Conservation (phyloP, 352 stramenopile genomes). For the Phytophthora kernoviae region DNA sequence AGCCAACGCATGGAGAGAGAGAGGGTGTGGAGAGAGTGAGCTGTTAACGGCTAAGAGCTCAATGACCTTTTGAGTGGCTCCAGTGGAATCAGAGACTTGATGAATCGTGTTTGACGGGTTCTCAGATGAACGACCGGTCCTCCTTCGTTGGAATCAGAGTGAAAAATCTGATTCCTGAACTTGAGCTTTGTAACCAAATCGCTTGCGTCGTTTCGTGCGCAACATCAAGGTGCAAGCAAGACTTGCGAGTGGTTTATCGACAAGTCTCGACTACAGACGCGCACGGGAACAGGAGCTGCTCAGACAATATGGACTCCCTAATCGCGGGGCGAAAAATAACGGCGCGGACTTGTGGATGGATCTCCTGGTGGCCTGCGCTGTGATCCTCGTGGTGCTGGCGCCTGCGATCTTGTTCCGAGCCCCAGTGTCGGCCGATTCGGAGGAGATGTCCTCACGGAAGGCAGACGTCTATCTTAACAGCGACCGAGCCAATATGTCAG, state of each 20-base stretch:
- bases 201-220: neutral
- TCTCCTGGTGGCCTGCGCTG: slow-evolving; percentile 58
- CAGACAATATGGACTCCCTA: neutral
- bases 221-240: neutral
- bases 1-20: slow-evolving; percentile 54
- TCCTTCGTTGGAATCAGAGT: too few relatives aligned
- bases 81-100: slow-evolving; percentile 16
- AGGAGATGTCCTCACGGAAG: neutral
- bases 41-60: slow-evolving; percentile 21
- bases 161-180: neutral
- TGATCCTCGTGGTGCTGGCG: slow-evolving; percentile 72
- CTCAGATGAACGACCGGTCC: neutral
- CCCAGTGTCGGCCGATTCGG: neutral
- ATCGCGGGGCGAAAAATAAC: neutral
- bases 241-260: neutral
- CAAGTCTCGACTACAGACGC: too few relatives aligned
- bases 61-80: slow-evolving; percentile 15
- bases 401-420: slow-evolving; percentile 62
- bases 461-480: slow-evolving; percentile 1
- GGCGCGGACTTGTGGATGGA: slow-evolving; percentile 55
- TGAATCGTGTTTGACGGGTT: neutral
- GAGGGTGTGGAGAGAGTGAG: slow-evolving; percentile 2
- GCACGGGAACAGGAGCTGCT: too few relatives aligned
- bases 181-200: neutral
- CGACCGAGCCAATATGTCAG: slow-evolving; percentile 3